Percentiles rank a stretch among this genome's conserved stretches.
Conservation (phyloP, 495 filamentous ascomycete genomes). For the Xylaria cubensis region DNA sequence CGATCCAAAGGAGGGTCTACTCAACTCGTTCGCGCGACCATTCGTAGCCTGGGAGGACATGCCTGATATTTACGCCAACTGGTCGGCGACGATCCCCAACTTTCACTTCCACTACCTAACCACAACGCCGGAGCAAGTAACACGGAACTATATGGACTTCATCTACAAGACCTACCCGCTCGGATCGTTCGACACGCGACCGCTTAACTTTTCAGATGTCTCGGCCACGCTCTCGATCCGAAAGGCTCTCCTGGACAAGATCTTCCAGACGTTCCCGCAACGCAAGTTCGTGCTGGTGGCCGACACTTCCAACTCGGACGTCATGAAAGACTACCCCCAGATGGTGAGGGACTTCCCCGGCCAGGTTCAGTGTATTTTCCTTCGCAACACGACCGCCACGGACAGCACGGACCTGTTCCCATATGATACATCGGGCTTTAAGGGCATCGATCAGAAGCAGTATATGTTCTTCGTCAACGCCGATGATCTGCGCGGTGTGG, state of each 20-base stretch:
- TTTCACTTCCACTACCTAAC: constrained; percentile 86
- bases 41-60: constrained; percentile 80
- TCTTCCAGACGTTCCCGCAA: constrained; percentile 76
- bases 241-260: constrained; percentile 67
- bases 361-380: constrained; percentile 79
- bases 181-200: constrained; percentile 76
- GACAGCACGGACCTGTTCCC: constrained; percentile 69
- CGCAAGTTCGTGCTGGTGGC: constrained; percentile 78
- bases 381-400: constrained; percentile 75
- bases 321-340: constrained; percentile 76
- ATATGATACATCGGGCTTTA: constrained; percentile 76
- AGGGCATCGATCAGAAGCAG: constrained; percentile 62
- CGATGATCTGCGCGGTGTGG: constrained; percentile 70
- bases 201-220: constrained; percentile 79
- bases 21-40: constrained; percentile 77
- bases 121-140: constrained; percentile 81
- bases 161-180: constrained; percentile 76
- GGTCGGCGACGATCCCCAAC: constrained; percentile 63
- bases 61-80: constrained; percentile 75
- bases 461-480: constrained; percentile 83
- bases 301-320: constrained; percentile 79
- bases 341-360: constrained; percentile 68
- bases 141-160: constrained; percentile 80
- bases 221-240: constrained; percentile 73
- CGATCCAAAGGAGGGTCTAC: constrained; percentile 70